phyloP scores from a whole-genome alignment of 1,284 basidiomycete genomes.

The Uromyces viciae-fabae region DNA sequence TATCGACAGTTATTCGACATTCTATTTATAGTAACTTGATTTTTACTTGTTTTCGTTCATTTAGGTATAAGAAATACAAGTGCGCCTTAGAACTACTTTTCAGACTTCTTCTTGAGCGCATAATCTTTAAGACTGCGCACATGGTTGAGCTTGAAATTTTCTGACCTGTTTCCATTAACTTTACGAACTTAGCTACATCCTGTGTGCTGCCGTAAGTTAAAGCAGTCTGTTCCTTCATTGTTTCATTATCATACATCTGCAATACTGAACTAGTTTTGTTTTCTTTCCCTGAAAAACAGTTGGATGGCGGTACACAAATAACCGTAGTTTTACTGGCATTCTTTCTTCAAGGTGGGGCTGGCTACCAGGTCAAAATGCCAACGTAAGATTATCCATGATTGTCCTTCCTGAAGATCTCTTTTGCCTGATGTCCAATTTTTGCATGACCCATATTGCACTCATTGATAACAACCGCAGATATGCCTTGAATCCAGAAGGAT shows the following conservation, averaged over 20 bases:
- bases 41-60: background rate
- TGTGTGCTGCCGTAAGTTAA: slow-evolving; percentile 35
- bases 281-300: background rate
- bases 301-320: slow-evolving; percentile 36
- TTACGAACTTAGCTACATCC: slow-evolving; percentile 31
- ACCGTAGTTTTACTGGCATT: slow-evolving; percentile 10
- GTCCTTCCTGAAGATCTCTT: background rate
- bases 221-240: background rate
- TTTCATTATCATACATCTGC: background rate
- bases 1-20: background rate
- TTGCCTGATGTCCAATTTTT: background rate
- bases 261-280: background rate
- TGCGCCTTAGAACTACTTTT: background rate
- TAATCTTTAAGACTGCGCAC: background rate
- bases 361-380: slow-evolving; percentile 22
- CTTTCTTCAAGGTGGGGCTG: slow-evolving; percentile 26
- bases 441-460: background rate
- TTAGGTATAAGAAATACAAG: slow-evolving; percentile 40
- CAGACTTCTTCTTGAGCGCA: background rate
- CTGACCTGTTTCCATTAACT: background rate
- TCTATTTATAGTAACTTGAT: too few species aligned
- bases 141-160: background rate
- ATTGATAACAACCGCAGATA: slow-evolving; percentile 4
- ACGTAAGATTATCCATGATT: slow-evolving; percentile 10
- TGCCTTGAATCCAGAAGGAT: slow-evolving; percentile 21